These are phyloP conservation scores for Suillus clintonianus DNA, from an alignment of 768 basidiomycete species.

Conservation along the genomic window DNA sequence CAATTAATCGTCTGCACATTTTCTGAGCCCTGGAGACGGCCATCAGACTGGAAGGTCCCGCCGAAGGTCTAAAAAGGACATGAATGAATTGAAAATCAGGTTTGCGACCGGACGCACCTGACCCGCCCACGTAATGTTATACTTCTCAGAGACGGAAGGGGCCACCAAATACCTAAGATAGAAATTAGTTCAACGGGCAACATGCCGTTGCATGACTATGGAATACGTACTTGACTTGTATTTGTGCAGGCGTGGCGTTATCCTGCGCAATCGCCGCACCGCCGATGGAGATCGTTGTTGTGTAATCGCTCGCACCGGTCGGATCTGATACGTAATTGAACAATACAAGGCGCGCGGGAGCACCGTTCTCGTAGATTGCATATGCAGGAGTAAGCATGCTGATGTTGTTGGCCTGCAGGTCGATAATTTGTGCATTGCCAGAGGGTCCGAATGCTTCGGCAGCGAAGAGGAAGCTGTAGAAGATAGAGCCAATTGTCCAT, in stretches of 20 bases:
- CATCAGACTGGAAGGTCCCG: conserved; percentile 26
- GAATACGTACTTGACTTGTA: conserved; percentile 33
- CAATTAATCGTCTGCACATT: conserved; percentile 21
- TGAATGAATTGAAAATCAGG: background rate
- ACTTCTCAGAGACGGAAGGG: conserved; percentile 41
- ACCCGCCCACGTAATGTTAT: conserved; percentile 51
- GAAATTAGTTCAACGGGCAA: background rate
- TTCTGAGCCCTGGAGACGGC: conserved; percentile 20
- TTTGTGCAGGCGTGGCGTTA: conserved; percentile 21
- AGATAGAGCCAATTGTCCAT: conserved; percentile 44
- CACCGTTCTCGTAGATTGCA: conserved; percentile 70
- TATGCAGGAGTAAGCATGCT: conserved; percentile 42
- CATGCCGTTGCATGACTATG: background rate
- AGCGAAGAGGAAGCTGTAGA: conserved; percentile 40
- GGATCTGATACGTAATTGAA: conserved; percentile 52
- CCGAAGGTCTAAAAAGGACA: conserved; percentile 23
- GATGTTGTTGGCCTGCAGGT: conserved; percentile 29
- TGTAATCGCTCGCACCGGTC: conserved; percentile 40
- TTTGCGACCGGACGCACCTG: conserved; percentile 33
- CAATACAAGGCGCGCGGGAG: conserved; percentile 42
- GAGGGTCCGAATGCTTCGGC: conserved; percentile 40
- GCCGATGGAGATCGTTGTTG: conserved; percentile 35
- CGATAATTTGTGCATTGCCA: conserved; percentile 37
- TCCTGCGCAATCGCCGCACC: conserved; percentile 16
- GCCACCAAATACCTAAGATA: conserved; percentile 35